phyloP scores from a whole-genome alignment of 805 yeast genomes.

The Saccharomycopsis sp. region DNA sequence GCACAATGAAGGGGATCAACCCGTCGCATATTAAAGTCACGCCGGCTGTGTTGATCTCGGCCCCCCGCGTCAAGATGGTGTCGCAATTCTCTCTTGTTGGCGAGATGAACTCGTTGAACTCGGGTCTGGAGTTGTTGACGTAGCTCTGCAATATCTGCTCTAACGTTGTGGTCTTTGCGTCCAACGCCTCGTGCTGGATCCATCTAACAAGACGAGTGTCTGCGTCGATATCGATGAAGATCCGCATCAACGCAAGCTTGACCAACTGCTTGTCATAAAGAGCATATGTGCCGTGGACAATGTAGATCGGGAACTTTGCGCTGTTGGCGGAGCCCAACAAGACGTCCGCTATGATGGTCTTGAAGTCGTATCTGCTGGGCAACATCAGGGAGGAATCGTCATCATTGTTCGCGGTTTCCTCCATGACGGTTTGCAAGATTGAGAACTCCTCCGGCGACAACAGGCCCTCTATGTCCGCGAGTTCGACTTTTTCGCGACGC shows the following conservation, averaged over 20 bases:
- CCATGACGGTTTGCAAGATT: neutral
- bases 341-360: slow-evolving; percentile 10
- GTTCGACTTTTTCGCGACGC: no score
- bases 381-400: neutral
- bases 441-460: neutral
- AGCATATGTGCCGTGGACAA: slow-evolving; percentile 77
- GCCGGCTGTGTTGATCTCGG: slow-evolving; percentile 40
- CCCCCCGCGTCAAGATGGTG: slow-evolving; percentile 63
- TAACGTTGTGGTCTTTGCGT: slow-evolving; percentile 23
- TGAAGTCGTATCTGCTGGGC: slow-evolving; percentile 15
- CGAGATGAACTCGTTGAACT: slow-evolving; percentile 54
- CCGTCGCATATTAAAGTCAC: slow-evolving; percentile 58
- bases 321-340: neutral
- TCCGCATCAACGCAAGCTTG: slow-evolving; percentile 49
- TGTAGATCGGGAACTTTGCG: slow-evolving; percentile 26
- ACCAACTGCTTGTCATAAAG: slow-evolving; percentile 53
- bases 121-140: slow-evolving; percentile 49
- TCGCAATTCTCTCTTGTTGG: slow-evolving; percentile 71
- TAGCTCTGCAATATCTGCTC: slow-evolving; percentile 35
- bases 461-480: no score
- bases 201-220: slow-evolving; percentile 79
- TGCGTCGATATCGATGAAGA: slow-evolving; percentile 76
- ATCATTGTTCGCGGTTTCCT: neutral
- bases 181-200: slow-evolving; percentile 32
- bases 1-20: slow-evolving; percentile 32